Conservation (phyloP, 108 stramenopile species). For the Seminavis robusta region DNA sequence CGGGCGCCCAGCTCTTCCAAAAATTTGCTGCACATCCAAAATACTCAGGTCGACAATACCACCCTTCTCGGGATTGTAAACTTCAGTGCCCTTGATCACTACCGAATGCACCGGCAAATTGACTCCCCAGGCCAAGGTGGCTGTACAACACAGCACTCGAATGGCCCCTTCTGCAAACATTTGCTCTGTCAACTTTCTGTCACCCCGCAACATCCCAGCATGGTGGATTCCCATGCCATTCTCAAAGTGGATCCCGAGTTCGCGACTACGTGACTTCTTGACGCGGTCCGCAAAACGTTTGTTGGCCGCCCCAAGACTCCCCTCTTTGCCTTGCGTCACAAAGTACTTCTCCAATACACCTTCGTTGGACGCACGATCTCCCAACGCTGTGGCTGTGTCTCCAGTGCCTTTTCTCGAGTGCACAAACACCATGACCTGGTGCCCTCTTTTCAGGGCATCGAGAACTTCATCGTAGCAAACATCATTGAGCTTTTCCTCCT, state of each 20-base stretch:
- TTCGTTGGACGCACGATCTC: conserved; percentile 64
- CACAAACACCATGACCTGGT: conserved; percentile 99
- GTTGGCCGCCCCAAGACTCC: conserved; percentile 46
- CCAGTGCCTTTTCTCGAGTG: conserved; percentile 97
- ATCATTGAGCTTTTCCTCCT: conserved; percentile 89
- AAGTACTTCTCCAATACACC: conserved; percentile 66
- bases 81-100: conserved; percentile 97
- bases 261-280: conserved; percentile 86
- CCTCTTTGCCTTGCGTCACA: conserved; percentile 55
- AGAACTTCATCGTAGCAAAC: conserved; percentile 87
- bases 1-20: conserved; percentile 49
- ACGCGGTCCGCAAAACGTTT: conserved; percentile 56
- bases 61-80: conserved; percentile 99
- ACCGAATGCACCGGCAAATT: conserved; percentile 96
- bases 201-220: conserved; percentile 97
- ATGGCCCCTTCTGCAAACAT: conserved; percentile 96
- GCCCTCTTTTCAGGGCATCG: conserved; percentile 85
- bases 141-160: conserved; percentile 96
- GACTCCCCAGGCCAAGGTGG: conserved; percentile 97
- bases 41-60: conserved; percentile 91
- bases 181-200: conserved; percentile 92
- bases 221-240: conserved; percentile 97
- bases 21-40: conserved; percentile 98
- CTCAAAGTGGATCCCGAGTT: conserved; percentile 83
- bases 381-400: conserved; percentile 81